These are phyloP conservation scores for Fraxinus pennsylvanica DNA, from an alignment of 257 asterid genomes.

Conservation along the genomic window DNA sequence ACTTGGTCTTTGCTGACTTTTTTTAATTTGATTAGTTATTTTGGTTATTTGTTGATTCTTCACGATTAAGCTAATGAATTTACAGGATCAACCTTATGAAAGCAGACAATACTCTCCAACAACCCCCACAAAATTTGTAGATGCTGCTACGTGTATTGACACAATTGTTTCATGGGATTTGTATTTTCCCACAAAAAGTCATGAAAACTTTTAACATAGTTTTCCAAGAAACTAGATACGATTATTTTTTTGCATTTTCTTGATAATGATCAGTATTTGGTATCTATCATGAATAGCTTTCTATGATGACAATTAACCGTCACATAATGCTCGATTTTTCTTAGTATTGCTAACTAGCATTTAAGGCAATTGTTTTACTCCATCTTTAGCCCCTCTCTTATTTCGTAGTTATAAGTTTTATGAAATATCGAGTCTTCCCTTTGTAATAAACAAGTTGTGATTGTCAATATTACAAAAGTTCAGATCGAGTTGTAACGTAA, in stretches of 20 bases:
- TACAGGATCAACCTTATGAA: slow-evolving; percentile 38
- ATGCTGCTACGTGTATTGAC: background rate
- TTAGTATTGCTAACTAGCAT: background rate
- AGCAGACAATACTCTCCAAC: slow-evolving; percentile 35
- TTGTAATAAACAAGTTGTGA: no score
- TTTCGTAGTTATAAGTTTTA: background rate
- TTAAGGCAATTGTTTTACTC: background rate
- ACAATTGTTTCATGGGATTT: background rate
- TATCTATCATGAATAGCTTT: background rate
- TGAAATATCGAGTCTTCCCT: background rate
- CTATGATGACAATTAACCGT: background rate
- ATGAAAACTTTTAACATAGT: no score
- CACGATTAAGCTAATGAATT: slow-evolving; percentile 56
- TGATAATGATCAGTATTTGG: no score
- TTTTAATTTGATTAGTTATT: slow-evolving; percentile 29
- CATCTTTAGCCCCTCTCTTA: background rate
- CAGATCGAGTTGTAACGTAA: background rate
- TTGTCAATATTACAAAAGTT: no score
- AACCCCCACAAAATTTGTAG: background rate
- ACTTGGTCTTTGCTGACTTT: slow-evolving; percentile 3
- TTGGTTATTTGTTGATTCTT: slow-evolving; percentile 50
- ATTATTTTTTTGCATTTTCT: no score
- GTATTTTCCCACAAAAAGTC: background rate
- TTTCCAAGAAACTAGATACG: no score
- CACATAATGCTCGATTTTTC: background rate